Base-by-base conservation (phyloP, 169 alveolate genomes). In the Theileria orientalis region DNA sequence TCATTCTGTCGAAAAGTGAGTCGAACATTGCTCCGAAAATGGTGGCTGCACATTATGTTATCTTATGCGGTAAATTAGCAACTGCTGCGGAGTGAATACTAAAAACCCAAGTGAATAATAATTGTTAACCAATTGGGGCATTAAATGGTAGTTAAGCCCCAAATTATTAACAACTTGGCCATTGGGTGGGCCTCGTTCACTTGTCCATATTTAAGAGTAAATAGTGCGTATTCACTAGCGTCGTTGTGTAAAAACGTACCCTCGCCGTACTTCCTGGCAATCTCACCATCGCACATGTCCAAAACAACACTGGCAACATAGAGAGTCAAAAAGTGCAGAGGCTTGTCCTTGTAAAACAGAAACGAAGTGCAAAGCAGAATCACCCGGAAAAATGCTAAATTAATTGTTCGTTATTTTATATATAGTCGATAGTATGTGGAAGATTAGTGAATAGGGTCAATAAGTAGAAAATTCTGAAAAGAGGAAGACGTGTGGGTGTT, bases 211-310 rank as follows among this genome's bases (percentile, higher is more conserved):
- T 13, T 5, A 29, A 3, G 49, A 14, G 14, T 49, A 49, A 49
- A 49, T 49, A 49, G 25, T 49, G 19, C 0, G 27, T 49, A 13
- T 21, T 27, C 19, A 14, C 8, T 41, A 49, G 60, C 25, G 60
- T 56, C 25, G 14, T 29, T 19, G 0, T 7, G 49, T 16, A 29
- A 7, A 19, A 11, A n/a, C 69, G 21, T 63, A 79, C 87, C n/a
- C 63, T 79, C 87, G 30, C 73, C 69, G 62, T 30, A 82, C 27
- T 67, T 56, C n/a, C 84, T 40, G 16, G 89, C 76, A 40, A 82
- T 74, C 25, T 57, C 69, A 13, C 89, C 89, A 51, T 82, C 89
- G 40, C 40, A 51, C 61, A 68, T 69, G 63, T 82, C 89, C 67
- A 82, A 74, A 1, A 67, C 23, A 2, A 32, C 66, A 47, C 83